Evolutionary conservation across 306 rosid species (phyloP).

Genomic region (Leucaena leucocephala): DNA sequence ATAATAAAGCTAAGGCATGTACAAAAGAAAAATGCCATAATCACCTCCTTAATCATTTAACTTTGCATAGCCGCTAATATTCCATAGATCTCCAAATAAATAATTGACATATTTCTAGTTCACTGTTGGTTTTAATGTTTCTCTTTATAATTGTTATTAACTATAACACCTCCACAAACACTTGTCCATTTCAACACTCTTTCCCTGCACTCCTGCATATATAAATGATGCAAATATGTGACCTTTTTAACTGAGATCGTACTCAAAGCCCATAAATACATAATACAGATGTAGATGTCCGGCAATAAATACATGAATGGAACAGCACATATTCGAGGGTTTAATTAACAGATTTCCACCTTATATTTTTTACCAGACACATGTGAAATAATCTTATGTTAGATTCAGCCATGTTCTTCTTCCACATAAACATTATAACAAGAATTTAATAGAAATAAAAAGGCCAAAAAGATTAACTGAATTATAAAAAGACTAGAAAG

Average conservation of each 20-base stretch:
- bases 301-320: conserved; percentile 26
- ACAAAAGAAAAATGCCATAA: not conserved
- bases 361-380: conserved; percentile 5
- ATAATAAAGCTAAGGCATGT: not conserved
- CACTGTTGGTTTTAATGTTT: not conserved
- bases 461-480: not conserved
- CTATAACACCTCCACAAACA: not conserved
- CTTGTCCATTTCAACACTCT: not conserved
- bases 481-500: conserved; percentile 3
- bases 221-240: not conserved
- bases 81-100: not conserved
- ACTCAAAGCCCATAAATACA: conserved; percentile 17
- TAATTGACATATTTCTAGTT: not conserved
- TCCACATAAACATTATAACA: not conserved
- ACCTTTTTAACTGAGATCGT: not conserved
- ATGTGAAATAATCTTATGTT: conserved; percentile 17
- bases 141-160: not conserved
- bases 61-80: not conserved
- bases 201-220: not conserved
- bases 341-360: conserved; percentile 23
- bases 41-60: conserved; percentile 16
- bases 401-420: conserved; percentile 21
- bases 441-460: conserved; percentile 1
- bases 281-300: not conserved
- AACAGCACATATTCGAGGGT: conserved; percentile 3